These are phyloP conservation scores for Rhodotorula toruloides DNA, from an alignment of 768 basidiomycete species.

Conservation along the genomic window DNA sequence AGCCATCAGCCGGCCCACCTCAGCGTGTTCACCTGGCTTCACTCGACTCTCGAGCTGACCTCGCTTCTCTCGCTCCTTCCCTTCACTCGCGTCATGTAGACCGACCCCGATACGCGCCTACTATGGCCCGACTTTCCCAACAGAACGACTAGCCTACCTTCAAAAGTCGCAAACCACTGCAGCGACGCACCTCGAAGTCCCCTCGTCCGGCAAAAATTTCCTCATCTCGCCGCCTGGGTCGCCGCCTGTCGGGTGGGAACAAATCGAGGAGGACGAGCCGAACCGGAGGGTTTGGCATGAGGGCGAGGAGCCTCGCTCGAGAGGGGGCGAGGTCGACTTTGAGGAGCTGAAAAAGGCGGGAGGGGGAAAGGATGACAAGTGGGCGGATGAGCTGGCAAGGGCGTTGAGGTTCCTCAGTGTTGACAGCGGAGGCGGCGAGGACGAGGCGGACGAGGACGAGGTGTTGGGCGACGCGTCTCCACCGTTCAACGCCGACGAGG, in stretches of 20 bases:
- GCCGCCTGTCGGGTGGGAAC: conserved; percentile 96
- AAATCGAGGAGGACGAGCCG: conserved; percentile 79
- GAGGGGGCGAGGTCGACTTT: conserved; percentile 8
- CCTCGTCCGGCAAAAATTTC: conserved; percentile 82
- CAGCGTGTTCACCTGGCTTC: too few relatives aligned
- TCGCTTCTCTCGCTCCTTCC: conserved; percentile 16
- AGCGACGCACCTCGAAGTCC: conserved; percentile 62
- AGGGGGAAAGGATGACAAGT: conserved; percentile 1
- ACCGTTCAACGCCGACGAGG: conserved; percentile 30
- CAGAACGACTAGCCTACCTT: conserved; percentile 44
- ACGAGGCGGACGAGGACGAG: conserved; percentile 24
- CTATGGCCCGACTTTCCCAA: conserved; percentile 47
- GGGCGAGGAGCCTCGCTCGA: conserved; percentile 47
- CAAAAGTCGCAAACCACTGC: conserved; percentile 42
- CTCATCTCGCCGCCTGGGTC: conserved; percentile 97
- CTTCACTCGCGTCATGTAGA: conserved; percentile 46
- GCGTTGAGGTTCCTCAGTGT: conserved; percentile 68
- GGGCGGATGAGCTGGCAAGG: conserved; percentile 74
- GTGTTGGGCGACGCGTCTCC: conserved; percentile 42
- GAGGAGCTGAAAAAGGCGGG: neutral
- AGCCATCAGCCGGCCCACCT: too few relatives aligned
- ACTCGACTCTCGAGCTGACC: too few relatives aligned
- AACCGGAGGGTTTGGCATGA: conserved; percentile 57
- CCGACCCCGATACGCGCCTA: conserved; percentile 60
- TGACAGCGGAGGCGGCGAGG: conserved; percentile 26